phyloP scores from a whole-genome alignment of 345 rosid species.

The Melaleuca alternifolia region DNA sequence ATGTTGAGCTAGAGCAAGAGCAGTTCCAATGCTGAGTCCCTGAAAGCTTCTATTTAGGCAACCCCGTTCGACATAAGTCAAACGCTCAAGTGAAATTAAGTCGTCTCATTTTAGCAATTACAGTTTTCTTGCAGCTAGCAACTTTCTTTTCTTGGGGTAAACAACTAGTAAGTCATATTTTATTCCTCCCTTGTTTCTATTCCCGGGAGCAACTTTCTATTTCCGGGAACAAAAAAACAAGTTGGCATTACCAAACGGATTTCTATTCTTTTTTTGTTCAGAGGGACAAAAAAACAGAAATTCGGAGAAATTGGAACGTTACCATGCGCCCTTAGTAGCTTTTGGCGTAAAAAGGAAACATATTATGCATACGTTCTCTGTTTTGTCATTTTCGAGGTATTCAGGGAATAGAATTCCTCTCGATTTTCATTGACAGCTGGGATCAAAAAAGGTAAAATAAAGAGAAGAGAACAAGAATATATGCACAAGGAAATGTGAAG shows the following conservation, averaged over 20 bases:
- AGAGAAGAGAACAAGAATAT: background rate
- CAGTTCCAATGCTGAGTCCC: background rate
- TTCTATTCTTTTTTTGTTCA: too few species aligned
- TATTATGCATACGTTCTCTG: background rate
- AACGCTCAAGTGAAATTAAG: background rate
- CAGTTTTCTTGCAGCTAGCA: background rate
- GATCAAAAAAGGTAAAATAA: background rate
- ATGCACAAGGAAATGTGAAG: background rate
- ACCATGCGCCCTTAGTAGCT: too few species aligned
- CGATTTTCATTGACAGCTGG: background rate
- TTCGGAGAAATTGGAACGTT: too few species aligned
- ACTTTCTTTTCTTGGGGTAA: background rate
- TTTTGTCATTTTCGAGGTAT: background rate
- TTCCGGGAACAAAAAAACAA: too few species aligned
- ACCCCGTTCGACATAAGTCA: background rate
- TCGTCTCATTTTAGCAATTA: background rate
- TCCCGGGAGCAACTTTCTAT: too few species aligned
- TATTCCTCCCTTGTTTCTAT: too few species aligned
- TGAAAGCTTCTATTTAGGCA: background rate
- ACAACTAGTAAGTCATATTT: background rate
- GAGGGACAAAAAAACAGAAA: too few species aligned
- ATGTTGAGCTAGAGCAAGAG: background rate
- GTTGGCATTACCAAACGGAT: too few species aligned
- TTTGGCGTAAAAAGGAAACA: background rate
- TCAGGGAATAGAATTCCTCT: background rate